These are phyloP conservation scores for Trichoderma atrobrunneum DNA, from an alignment of 2,329 filamentous ascomycete species.

Conservation along the genomic window DNA sequence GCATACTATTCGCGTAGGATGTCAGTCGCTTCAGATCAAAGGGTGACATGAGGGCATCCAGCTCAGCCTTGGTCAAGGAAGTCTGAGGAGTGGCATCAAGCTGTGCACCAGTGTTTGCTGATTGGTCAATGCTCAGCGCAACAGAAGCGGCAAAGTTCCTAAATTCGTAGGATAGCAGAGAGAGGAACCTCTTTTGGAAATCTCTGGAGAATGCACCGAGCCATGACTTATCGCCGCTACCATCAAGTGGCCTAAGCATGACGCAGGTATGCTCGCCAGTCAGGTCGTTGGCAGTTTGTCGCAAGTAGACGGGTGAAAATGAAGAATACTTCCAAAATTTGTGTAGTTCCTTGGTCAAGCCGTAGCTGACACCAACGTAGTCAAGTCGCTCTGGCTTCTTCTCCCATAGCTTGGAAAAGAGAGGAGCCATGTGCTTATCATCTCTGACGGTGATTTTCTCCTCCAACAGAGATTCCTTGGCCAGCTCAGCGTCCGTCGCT, in stretches of 20 bases:
- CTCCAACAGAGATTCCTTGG: conserved; percentile 70
- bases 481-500: conserved; percentile 78
- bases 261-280: conserved; percentile 98
- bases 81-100: conserved; percentile 52
- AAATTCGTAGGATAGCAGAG: conserved; percentile 90
- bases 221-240: conserved; percentile 72
- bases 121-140: conserved; percentile 84
- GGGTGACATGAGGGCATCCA: conserved; percentile 77
- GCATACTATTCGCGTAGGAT: conserved; percentile 92
- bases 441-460: conserved; percentile 90
- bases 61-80: conserved; percentile 67
- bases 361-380: conserved; percentile 94
- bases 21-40: conserved; percentile 95
- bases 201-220: conserved; percentile 87
- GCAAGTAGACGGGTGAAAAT: conserved; percentile 87
- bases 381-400: conserved; percentile 77
- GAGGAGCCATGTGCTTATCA: conserved; percentile 84
- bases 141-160: conserved; percentile 73
- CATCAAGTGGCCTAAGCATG: conserved; percentile 81
- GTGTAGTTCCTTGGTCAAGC: conserved; percentile 80
- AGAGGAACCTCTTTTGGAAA: conserved; percentile 91
- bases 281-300: conserved; percentile 92
- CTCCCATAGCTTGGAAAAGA: conserved; percentile 86
- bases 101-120: conserved; percentile 69
- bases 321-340: conserved; percentile 93